A percentile compares a stretch with the other conserved stretches of the same genome.
These are phyloP conservation scores for Stagonosporopsis cucurbitacearum DNA, from an alignment of 2,329 filamentous ascomycete genomes.

Conservation along the genomic window DNA sequence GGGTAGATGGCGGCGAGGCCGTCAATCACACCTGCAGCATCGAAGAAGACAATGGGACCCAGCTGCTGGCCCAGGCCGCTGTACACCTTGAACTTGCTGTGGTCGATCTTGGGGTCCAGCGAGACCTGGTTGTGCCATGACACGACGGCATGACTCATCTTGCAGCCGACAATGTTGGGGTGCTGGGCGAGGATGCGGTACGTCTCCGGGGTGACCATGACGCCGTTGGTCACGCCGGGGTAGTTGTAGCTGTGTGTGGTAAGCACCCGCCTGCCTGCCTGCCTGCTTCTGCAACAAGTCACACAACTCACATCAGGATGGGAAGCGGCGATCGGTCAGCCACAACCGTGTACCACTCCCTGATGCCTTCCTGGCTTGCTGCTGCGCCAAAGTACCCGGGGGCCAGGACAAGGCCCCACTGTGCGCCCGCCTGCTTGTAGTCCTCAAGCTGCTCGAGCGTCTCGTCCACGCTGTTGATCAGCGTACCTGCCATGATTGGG, in stretches of 20 bases:
- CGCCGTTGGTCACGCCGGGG: slow-evolving; percentile 70
- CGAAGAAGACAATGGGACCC: slow-evolving; percentile 66
- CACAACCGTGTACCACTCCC: slow-evolving; percentile 67
- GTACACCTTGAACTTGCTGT: slow-evolving; percentile 65
- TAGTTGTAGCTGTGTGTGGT: slow-evolving; percentile 63
- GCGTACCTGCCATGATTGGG: slow-evolving; percentile 68
- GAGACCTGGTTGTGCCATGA: slow-evolving; percentile 69
- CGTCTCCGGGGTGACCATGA: slow-evolving; percentile 64
- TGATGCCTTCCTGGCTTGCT: slow-evolving; percentile 64
- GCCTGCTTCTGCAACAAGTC: background rate
- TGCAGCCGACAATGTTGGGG: slow-evolving; percentile 72
- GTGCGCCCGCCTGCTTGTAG: slow-evolving; percentile 63
- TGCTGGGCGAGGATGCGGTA: slow-evolving; percentile 66
- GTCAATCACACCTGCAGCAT: slow-evolving; percentile 70
- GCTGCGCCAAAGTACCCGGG: slow-evolving; percentile 70
- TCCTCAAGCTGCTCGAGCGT: slow-evolving; percentile 64
- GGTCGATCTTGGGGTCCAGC: slow-evolving; percentile 65
- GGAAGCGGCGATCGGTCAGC: slow-evolving; percentile 66
- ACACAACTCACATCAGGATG: slow-evolving; percentile 61
- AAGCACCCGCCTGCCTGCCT: slow-evolving; percentile 4
- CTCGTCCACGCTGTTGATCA: slow-evolving; percentile 68
- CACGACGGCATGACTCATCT: slow-evolving; percentile 72
- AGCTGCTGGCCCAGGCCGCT: slow-evolving; percentile 71
- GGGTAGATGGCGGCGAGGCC: slow-evolving; percentile 71
- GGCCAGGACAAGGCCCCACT: slow-evolving; percentile 68